phyloP scores from a whole-genome alignment of 352 stramenopile species.

The Peronosclerospora sorghi region DNA sequence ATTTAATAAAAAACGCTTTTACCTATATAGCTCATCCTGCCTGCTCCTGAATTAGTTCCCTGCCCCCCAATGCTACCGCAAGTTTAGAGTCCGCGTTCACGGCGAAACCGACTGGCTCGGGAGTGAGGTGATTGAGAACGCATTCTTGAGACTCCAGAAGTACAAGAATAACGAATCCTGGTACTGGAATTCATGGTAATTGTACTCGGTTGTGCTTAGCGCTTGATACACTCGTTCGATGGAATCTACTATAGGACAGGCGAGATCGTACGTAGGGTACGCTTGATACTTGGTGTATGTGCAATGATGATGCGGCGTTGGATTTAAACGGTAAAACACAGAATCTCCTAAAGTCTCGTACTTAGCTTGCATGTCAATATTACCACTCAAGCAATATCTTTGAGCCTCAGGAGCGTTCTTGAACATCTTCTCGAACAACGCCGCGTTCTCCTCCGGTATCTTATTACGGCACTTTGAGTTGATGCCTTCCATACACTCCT shows the following conservation, averaged over 20 bases:
- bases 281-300: constrained; percentile 95
- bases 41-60: too few relatives aligned
- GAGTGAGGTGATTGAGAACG: too few relatives aligned
- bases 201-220: constrained; percentile 98
- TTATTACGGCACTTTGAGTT: constrained; percentile 88
- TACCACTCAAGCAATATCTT: constrained; percentile 80
- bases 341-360: constrained; percentile 84
- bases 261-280: constrained; percentile 99
- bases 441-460: constrained; percentile 71
- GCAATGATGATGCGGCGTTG: constrained; percentile 79
- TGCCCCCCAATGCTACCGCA: too few relatives aligned
- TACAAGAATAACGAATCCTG: too few relatives aligned
- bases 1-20: too few relatives aligned
- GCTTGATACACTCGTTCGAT: constrained; percentile 98
- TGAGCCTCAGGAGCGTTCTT: constrained; percentile 76
- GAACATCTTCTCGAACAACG: constrained; percentile 95
- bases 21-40: too few relatives aligned
- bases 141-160: too few relatives aligned
- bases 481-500: constrained; percentile 91
- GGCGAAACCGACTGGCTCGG: too few relatives aligned
- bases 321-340: constrained; percentile 81
- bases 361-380: constrained; percentile 92
- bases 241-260: constrained; percentile 98
- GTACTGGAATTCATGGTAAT: constrained; percentile 98
- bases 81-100: too few relatives aligned